Evolutionary conservation across 1,139 yeast genomes (phyloP).

Genomic region (Candida sanyaensis): DNA sequence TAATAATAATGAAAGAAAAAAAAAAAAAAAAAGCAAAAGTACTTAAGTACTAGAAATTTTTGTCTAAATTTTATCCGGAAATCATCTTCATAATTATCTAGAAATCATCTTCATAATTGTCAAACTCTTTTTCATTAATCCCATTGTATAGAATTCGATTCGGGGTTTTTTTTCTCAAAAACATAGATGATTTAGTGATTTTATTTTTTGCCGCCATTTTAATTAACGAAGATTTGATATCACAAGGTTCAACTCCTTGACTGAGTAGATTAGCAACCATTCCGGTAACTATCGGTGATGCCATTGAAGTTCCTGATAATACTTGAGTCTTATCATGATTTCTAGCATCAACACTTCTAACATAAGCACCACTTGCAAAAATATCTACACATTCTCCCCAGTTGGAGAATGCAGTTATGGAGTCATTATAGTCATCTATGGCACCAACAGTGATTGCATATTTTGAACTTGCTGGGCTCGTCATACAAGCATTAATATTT

Average conservation of each 20-base stretch:
- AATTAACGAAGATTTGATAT: constrained; percentile 42
- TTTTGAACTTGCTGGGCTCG: constrained; percentile 78
- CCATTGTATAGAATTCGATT: constrained; percentile 41
- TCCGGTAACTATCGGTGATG: constrained; percentile 82
- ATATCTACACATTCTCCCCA: constrained; percentile 90
- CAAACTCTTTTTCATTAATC: constrained; percentile 16
- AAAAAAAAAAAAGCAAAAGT: not conserved
- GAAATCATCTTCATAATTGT: constrained; percentile 15
- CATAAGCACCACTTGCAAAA: constrained; percentile 77
- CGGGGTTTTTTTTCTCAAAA: constrained; percentile 36
- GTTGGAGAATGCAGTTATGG: constrained; percentile 73
- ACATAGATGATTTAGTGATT: constrained; percentile 35
- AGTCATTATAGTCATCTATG: constrained; percentile 69
- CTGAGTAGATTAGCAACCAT: constrained; percentile 63
- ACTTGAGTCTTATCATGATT: constrained; percentile 30
- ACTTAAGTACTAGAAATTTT: too few relatives aligned
- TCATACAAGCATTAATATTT: constrained; percentile 71
- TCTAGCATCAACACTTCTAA: constrained; percentile 46
- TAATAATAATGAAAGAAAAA: not conserved
- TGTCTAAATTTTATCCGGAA: too few relatives aligned
- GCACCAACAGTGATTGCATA: constrained; percentile 85
- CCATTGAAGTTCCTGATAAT: constrained; percentile 86
- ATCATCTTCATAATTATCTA: constrained; percentile 1
- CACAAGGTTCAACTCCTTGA: constrained; percentile 50
- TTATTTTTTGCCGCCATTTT: constrained; percentile 33